phyloP scores from a whole-genome alignment of 2,329 filamentous ascomycete genomes.

The Diplodia scrobiculata region DNA sequence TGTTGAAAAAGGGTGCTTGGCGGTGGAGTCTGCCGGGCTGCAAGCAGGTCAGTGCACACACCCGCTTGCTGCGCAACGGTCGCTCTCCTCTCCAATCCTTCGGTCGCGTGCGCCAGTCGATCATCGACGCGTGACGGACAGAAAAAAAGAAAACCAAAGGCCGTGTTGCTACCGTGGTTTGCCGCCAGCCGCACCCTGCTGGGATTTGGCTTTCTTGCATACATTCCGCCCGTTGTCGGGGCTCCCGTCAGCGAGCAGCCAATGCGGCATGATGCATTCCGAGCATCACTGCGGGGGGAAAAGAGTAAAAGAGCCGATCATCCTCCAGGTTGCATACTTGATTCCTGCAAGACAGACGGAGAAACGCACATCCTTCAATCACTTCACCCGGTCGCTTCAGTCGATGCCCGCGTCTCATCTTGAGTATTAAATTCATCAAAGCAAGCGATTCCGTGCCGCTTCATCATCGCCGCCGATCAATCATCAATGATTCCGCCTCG shows the following conservation, averaged over 20 bases:
- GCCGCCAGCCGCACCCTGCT: background rate
- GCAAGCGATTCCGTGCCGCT: background rate
- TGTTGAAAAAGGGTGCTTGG: background rate
- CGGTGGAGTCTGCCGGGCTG: background rate
- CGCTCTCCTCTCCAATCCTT: constrained; percentile 4
- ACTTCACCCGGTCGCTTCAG: background rate
- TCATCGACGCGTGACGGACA: background rate
- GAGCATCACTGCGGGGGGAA: background rate
- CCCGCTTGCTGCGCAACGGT: background rate
- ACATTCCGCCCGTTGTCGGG: background rate
- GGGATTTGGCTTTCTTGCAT: background rate
- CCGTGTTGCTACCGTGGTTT: background rate
- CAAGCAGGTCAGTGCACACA: background rate
- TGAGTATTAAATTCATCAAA: constrained; percentile 8
- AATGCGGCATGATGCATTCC: background rate
- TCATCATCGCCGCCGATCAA: background rate
- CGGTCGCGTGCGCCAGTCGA: background rate
- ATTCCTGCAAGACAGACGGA: background rate
- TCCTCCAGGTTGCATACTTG: constrained; percentile 16
- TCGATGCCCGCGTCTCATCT: constrained; percentile 13
- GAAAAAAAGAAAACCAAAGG: background rate
- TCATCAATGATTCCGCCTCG: background rate
- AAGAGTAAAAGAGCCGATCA: constrained; percentile 1
- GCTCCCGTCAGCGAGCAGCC: background rate
- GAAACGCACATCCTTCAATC: background rate